phyloP scores from a whole-genome alignment of 345 rosid genomes.

The Brassica incana region DNA sequence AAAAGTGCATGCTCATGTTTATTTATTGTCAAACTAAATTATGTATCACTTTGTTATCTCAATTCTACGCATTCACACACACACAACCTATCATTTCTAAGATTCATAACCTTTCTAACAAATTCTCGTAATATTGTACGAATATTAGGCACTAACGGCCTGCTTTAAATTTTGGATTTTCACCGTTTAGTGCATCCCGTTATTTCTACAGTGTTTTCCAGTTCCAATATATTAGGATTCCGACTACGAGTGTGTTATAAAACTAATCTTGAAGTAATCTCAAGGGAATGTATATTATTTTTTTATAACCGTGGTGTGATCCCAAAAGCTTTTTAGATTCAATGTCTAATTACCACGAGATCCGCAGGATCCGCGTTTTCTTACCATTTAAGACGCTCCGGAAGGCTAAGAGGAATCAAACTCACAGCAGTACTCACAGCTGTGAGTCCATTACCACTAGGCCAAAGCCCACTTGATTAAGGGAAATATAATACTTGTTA shows the following conservation, averaged over 20 bases:
- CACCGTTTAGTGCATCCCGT: constrained; percentile 26
- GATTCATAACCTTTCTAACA: neutral
- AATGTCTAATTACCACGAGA: too few relatives aligned
- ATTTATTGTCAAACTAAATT: constrained; percentile 25
- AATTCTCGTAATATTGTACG: neutral
- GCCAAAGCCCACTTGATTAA: too few relatives aligned
- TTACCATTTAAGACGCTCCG: too few relatives aligned
- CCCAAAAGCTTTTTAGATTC: too few relatives aligned
- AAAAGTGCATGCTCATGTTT: constrained; percentile 42
- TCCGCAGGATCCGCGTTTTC: too few relatives aligned
- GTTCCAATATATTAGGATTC: constrained; percentile 37
- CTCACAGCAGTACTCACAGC: too few relatives aligned
- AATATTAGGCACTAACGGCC: neutral
- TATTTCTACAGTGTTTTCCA: constrained; percentile 27
- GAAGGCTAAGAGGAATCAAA: too few relatives aligned
- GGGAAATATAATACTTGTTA: too few relatives aligned
- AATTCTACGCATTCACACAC: constrained; percentile 1
- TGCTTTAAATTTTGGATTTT: neutral
- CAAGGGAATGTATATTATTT: constrained; percentile 17
- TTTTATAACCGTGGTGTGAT: too few relatives aligned
- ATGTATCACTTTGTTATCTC: constrained; percentile 24
- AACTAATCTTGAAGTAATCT: constrained; percentile 30
- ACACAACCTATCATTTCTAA: constrained; percentile 15
- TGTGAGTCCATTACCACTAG: too few relatives aligned
- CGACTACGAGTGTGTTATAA: constrained; percentile 23